Evolutionary conservation across 116 monocot genomes (phyloP).

Genomic region (Dioscorea cayenensis): DNA sequence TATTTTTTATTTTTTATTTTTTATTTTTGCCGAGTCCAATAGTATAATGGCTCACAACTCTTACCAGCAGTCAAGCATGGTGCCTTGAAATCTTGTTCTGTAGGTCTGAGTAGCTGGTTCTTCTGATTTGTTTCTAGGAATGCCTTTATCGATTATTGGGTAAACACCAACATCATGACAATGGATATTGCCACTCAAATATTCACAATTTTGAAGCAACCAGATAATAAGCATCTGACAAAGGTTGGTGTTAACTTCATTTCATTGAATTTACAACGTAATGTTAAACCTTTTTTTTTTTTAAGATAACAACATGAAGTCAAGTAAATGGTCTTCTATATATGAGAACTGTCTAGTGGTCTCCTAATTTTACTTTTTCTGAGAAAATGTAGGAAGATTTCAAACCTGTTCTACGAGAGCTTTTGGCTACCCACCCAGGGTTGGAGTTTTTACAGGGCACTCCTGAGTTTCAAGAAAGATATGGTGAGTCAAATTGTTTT

Average conservation of each 20-base stretch:
- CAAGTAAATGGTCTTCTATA: too few species aligned
- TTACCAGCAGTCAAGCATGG: constrained; percentile 1
- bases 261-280: neutral
- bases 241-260: constrained; percentile 31
- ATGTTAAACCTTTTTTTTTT: neutral
- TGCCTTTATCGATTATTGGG: constrained; percentile 82
- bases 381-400: constrained; percentile 42
- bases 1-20: too few species aligned
- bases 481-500: constrained; percentile 28
- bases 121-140: constrained; percentile 42
- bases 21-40: neutral
- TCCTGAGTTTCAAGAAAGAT: constrained; percentile 79
- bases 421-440: constrained; percentile 64
- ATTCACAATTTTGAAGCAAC: constrained; percentile 75
- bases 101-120: neutral
- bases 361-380: neutral
- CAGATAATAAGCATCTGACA: constrained; percentile 59
- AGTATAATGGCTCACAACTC: neutral
- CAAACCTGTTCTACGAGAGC: constrained; percentile 58
- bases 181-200: constrained; percentile 73
- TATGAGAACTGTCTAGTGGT: too few species aligned
- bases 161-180: constrained; percentile 77
- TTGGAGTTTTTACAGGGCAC: constrained; percentile 63
- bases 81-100: neutral
- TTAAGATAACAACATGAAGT: neutral